Percentiles rank a stretch among this genome's conserved stretches.
phyloP scores from a whole-genome alignment of 192 early-diverging fungal species.

The Linnemannia exigua region DNA sequence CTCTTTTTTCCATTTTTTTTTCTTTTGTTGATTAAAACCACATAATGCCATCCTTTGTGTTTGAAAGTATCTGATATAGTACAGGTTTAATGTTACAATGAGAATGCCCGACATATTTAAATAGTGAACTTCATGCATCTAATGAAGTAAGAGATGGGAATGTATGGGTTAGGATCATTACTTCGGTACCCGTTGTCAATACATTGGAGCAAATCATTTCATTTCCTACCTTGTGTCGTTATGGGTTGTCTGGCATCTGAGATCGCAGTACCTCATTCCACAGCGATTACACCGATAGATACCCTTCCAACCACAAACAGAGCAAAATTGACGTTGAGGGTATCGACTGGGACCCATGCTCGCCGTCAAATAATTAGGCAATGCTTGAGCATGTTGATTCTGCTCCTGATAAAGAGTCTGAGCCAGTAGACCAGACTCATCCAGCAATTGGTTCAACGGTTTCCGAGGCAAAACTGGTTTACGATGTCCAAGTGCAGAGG shows the following conservation, averaged over 20 bases:
- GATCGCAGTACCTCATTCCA: slow-evolving; percentile 77
- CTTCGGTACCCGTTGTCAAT: no score
- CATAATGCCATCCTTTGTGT: slow-evolving; percentile 5
- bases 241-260: slow-evolving; percentile 70
- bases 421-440: slow-evolving; percentile 30
- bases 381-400: background rate
- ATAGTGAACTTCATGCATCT: slow-evolving; percentile 59
- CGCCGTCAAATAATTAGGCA: slow-evolving; percentile 56
- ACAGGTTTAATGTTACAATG: slow-evolving; percentile 9
- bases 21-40: slow-evolving; percentile 7
- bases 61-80: background rate
- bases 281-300: slow-evolving; percentile 72
- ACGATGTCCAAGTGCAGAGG: slow-evolving; percentile 12
- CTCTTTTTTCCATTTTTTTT: slow-evolving; percentile 10
- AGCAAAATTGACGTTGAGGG: slow-evolving; percentile 70
- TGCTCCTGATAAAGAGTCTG: background rate
- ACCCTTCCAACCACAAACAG: slow-evolving; percentile 75
- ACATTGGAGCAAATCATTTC: no score
- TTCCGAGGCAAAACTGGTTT: slow-evolving; percentile 38
- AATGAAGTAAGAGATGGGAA: background rate
- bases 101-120: background rate
- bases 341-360: slow-evolving; percentile 51
- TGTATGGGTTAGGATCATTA: no score
- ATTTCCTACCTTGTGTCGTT: slow-evolving; percentile 68
- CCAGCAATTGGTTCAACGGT: slow-evolving; percentile 42